phyloP scores from a whole-genome alignment of 306 rosid species.

The Lathyrus tuberosus region DNA sequence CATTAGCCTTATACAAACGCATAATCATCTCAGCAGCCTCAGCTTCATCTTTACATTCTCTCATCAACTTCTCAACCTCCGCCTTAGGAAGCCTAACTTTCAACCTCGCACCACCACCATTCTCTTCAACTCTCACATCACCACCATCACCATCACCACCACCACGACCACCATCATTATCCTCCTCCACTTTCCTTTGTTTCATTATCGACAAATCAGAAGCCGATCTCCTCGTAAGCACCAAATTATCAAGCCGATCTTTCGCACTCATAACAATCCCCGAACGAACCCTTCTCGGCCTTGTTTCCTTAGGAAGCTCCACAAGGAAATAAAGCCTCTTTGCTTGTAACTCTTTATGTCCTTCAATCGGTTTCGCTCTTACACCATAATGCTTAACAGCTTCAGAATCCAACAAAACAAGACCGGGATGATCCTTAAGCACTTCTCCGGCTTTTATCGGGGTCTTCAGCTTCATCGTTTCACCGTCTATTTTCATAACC shows the following conservation, averaged over 20 bases:
- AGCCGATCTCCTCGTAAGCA: slow-evolving; percentile 71
- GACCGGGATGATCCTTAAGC: slow-evolving; percentile 68
- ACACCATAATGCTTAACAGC: slow-evolving; percentile 83
- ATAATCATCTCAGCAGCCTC: slow-evolving; percentile 79
- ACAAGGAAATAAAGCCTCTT: slow-evolving; percentile 82
- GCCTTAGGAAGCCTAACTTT: slow-evolving; percentile 75
- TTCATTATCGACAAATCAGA: slow-evolving; percentile 80
- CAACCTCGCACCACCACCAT: slow-evolving; percentile 54
- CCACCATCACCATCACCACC: not conserved
- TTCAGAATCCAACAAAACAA: slow-evolving; percentile 76
- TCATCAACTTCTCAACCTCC: slow-evolving; percentile 78
- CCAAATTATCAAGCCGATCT: slow-evolving; percentile 74
- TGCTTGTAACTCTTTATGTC: slow-evolving; percentile 55
- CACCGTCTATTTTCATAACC: slow-evolving; percentile 80
- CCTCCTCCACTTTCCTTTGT: slow-evolving; percentile 36
- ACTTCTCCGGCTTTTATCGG: slow-evolving; percentile 69
- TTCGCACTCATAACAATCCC: slow-evolving; percentile 88
- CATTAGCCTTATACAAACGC: slow-evolving; percentile 54
- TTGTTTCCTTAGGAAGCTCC: slow-evolving; percentile 60
- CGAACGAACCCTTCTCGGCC: slow-evolving; percentile 81
- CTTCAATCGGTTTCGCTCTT: slow-evolving; percentile 72
- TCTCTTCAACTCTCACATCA: not conserved
- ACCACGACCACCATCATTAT: not conserved
- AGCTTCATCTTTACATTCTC: slow-evolving; percentile 61
- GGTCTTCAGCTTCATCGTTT: slow-evolving; percentile 68